A percentile compares a stretch with the other conserved stretches of the same genome.
Evolutionary conservation across 78 protist genomes (phyloP).

Genomic region (Planoprotostelium fungivorum): DNA sequence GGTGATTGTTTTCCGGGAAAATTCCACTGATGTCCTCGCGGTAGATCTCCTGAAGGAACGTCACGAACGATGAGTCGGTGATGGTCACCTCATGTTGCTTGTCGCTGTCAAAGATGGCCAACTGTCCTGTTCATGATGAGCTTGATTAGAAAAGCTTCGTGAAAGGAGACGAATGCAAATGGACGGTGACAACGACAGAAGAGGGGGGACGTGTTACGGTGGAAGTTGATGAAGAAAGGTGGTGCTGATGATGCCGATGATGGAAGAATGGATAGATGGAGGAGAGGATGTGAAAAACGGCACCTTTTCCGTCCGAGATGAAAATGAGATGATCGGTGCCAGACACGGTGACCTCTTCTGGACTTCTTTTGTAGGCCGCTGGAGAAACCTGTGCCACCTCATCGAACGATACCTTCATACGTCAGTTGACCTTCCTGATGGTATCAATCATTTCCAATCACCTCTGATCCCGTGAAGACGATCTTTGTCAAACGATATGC

Average conservation of each 20-base stretch:
- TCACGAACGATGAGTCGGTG: background rate
- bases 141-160: background rate
- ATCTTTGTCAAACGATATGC: background rate
- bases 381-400: background rate
- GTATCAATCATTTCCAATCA: background rate
- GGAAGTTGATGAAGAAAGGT: too few species aligned
- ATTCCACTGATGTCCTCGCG: background rate
- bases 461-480: background rate
- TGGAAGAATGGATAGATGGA: too few species aligned
- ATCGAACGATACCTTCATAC: background rate
- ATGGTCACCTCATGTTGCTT: background rate
- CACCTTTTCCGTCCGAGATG: background rate
- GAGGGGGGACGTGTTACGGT: too few species aligned
- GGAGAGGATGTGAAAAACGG: too few species aligned
- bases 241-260: too few species aligned
- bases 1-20: background rate
- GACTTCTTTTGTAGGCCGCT: background rate
- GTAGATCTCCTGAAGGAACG: background rate
- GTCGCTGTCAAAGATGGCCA: background rate
- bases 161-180: too few species aligned
- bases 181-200: too few species aligned
- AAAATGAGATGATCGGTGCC: background rate
- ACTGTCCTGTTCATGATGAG: background rate
- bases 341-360: background rate
- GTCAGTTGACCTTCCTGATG: too few species aligned